phyloP scores from a whole-genome alignment of 176 grass and related monocot genomes.

The Rhipidocladum racemiflorum region DNA sequence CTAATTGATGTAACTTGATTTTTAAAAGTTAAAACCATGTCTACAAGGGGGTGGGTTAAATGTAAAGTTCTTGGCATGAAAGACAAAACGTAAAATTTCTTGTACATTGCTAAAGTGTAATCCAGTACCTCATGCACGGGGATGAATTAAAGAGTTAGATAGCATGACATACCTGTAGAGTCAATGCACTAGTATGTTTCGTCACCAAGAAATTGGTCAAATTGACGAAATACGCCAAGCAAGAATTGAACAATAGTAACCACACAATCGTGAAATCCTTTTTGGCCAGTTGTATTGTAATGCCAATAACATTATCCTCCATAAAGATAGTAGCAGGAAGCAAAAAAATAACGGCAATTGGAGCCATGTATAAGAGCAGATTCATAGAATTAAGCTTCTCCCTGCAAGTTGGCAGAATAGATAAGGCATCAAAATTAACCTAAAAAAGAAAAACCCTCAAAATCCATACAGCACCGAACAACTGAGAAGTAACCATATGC shows the following conservation, averaged over 20 bases:
- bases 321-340: conserved; percentile 77
- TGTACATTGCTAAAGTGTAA: neutral
- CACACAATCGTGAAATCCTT: conserved; percentile 65
- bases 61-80: conserved; percentile 1
- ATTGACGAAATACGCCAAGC: conserved; percentile 78
- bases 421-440: neutral
- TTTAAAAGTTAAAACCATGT: neutral
- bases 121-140: neutral
- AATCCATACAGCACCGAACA: conserved; percentile 3
- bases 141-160: conserved; percentile 13
- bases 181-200: conserved; percentile 85
- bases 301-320: conserved; percentile 68
- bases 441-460: neutral
- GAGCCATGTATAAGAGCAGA: conserved; percentile 87
- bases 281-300: conserved; percentile 64
- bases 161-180: conserved; percentile 54
- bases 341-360: conserved; percentile 72
- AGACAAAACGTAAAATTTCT: neutral
- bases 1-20: neutral
- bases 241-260: conserved; percentile 75
- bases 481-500: neutral
- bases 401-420: conserved; percentile 32
- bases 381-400: conserved; percentile 98
- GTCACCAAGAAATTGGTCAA: conserved; percentile 95
- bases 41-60: neutral